Evolutionary conservation across 2,329 filamentous ascomycete genomes (phyloP).

Genomic region (Eurotiales sp.): DNA sequence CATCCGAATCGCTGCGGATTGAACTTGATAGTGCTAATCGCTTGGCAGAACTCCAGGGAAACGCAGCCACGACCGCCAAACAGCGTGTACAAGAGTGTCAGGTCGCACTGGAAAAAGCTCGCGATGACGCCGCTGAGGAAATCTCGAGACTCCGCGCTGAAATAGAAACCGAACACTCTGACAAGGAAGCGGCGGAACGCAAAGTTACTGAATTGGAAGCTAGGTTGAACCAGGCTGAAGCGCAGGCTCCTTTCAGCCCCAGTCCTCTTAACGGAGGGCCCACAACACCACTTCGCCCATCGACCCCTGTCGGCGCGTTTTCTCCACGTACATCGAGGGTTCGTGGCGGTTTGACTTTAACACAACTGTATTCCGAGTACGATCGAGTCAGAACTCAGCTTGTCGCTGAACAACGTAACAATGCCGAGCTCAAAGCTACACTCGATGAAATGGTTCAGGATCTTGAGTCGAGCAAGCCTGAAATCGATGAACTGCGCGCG

Average conservation of each 20-base stretch:
- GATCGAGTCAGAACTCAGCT: slow-evolving; percentile 64
- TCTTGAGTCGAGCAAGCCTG: slow-evolving; percentile 79
- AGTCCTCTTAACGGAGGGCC: slow-evolving; percentile 51
- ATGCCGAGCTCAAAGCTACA: slow-evolving; percentile 68
- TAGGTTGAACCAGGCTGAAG: slow-evolving; percentile 58
- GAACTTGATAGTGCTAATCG: slow-evolving; percentile 79
- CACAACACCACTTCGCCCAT: slow-evolving; percentile 48
- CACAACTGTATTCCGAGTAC: slow-evolving; percentile 62
- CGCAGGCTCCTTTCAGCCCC: slow-evolving; percentile 43
- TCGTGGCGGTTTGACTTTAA: slow-evolving; percentile 55
- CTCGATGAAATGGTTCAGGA: slow-evolving; percentile 83
- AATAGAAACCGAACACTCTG: slow-evolving; percentile 54
- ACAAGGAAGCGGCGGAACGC: slow-evolving; percentile 59
- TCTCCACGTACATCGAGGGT: slow-evolving; percentile 53
- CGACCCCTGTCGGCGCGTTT: slow-evolving; percentile 48
- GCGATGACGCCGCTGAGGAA: slow-evolving; percentile 60
- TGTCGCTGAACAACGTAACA: slow-evolving; percentile 68
- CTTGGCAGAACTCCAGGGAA: slow-evolving; percentile 68
- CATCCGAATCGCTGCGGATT: slow-evolving; percentile 81
- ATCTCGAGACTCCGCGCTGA: slow-evolving; percentile 52
- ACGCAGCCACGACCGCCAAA: slow-evolving; percentile 58
- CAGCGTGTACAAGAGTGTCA: slow-evolving; percentile 58
- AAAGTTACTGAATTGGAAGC: slow-evolving; percentile 63
- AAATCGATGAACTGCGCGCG: slow-evolving; percentile 77
- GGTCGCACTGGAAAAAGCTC: slow-evolving; percentile 53